A percentile compares a stretch with the other conserved stretches of the same genome.
Conservation (phyloP, 2,329 filamentous ascomycete genomes). For the Lachnellula hyalina region DNA sequence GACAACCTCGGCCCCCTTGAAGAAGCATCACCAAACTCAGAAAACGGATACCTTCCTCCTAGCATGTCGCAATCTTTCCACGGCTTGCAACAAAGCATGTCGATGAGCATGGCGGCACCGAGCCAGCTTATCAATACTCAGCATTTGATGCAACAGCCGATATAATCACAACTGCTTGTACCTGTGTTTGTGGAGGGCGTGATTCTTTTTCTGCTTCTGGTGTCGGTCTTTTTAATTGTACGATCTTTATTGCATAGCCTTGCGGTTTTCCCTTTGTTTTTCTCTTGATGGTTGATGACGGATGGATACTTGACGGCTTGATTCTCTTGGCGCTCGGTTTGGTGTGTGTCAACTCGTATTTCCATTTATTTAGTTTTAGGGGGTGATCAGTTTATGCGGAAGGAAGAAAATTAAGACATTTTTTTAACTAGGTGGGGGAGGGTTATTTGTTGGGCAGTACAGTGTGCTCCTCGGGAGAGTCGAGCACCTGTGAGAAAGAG, state of each 20-base stretch:
- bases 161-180: constrained; percentile 16
- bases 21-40: constrained; percentile 69
- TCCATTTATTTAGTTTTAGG: not conserved
- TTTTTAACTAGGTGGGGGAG: not conserved
- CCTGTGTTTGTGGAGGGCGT: not conserved
- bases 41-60: constrained; percentile 52
- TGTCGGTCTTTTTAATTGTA: constrained; percentile 18
- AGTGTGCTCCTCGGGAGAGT: not conserved
- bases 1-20: constrained; percentile 78
- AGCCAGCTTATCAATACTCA: constrained; percentile 33
- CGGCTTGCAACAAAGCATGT: constrained; percentile 17
- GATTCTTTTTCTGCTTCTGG: not conserved
- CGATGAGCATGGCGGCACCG: constrained; percentile 33
- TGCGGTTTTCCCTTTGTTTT: constrained; percentile 13
- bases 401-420: not conserved
- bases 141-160: constrained; percentile 33
- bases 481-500: not conserved
- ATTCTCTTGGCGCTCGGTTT: not conserved
- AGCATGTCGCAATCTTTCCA: constrained; percentile 24
- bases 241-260: constrained; percentile 28
- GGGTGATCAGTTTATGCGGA: not conserved
- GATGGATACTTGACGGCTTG: not conserved
- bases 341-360: too few relatives aligned
- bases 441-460: not conserved
- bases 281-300: not conserved